phyloP scores from a whole-genome alignment of 371 early-diverging fungal genomes.

The Apophysomyces elegans region DNA sequence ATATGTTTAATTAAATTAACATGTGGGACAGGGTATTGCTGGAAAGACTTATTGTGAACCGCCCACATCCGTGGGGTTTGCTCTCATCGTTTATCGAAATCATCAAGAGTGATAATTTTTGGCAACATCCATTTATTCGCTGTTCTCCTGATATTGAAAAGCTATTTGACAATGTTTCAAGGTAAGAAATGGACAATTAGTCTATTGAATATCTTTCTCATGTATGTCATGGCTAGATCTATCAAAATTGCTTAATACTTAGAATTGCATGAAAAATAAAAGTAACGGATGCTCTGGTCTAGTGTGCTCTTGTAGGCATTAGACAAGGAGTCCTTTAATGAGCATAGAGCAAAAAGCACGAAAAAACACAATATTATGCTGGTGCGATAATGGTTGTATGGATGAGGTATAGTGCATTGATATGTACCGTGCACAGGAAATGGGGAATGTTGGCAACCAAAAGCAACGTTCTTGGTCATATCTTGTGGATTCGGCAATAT shows the following conservation, averaged over 20 bases:
- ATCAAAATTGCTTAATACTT: background rate
- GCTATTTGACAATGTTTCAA: constrained; percentile 68
- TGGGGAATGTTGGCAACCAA: too few species aligned
- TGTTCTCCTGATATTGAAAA: constrained; percentile 71
- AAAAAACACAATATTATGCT: too few species aligned
- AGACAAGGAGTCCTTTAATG: too few species aligned
- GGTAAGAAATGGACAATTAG: constrained; percentile 27
- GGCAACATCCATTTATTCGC: constrained; percentile 74
- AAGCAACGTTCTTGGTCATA: too few species aligned
- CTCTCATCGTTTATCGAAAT: constrained; percentile 95
- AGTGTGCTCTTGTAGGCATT: too few species aligned
- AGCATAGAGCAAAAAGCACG: too few species aligned
- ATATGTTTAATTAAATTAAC: background rate
- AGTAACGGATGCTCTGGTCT: background rate
- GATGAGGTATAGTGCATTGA: too few species aligned
- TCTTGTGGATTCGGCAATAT: too few species aligned
- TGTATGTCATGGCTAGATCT: background rate
- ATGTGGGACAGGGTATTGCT: constrained; percentile 70
- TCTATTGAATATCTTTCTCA: too few species aligned
- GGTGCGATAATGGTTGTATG: too few species aligned
- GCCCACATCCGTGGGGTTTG: constrained; percentile 99
- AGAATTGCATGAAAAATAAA: background rate
- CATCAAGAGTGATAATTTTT: constrained; percentile 85
- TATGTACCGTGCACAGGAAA: too few species aligned
- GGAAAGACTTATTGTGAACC: constrained; percentile 94